Evolutionary conservation across 192 early-diverging fungal genomes (phyloP), one percentile per base, ranked within the genome.

Genomic region (Backusella luteola): DNA sequence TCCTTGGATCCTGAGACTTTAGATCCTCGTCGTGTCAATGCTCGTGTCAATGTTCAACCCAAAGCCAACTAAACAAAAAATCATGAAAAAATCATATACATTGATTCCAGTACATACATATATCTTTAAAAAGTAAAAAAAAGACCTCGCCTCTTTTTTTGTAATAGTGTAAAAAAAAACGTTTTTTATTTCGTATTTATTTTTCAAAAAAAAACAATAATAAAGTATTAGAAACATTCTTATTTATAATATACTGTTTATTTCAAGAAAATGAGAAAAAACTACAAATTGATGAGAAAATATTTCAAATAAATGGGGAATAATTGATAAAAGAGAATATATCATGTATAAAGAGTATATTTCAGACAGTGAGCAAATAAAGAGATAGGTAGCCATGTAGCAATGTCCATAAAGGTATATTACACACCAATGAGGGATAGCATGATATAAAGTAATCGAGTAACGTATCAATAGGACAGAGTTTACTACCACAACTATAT

Each of bases 1-100:
- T 73, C 78, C 2, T 39, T 80, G 56, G 84, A 85, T 17, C 79
- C 81, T 35, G 83, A 88, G 71, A 71, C 84, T 42, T 70, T 83
- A 14, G 81, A 83, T 67, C 81, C 81, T 71, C 77, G 81, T n/a
- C 77, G 81, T 73, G 75, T 83, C 49, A 83, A 53, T 72, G 77
- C 77, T 29, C 77, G 77, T 38, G 77, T 78, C 44, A 78, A 78
- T 53, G 77, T 78, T 52, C 72, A 78, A 53, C 70, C 70, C 29
- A 71, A 71, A 7, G 6, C 53, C 23, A 59, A 63, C 23, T 63
- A 63, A 63, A 63, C 56, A 63, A 63, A 21, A 59, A 63, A 23
- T 12, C 21, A 59, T 59, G 23, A 59, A 59, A 59, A 53, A 59
- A 59, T 12, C 56, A 26, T 11, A 29, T 29, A 26, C 23, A 59